phyloP scores from a whole-genome alignment of 83 land plant species.

The Picea abies region DNA sequence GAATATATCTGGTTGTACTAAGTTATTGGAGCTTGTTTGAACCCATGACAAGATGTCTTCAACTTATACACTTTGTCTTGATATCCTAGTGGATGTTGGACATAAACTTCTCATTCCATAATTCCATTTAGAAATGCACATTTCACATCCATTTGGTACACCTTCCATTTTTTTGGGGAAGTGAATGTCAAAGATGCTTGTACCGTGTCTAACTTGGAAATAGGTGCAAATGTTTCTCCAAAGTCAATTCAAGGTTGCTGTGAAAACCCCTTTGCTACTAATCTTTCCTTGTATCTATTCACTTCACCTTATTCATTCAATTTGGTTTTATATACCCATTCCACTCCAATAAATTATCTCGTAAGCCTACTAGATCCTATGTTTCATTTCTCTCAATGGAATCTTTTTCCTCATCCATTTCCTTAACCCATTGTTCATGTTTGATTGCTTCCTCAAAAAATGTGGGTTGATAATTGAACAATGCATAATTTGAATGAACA shows the following conservation, averaged over 20 bases:
- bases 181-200: not conserved
- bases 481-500: no score
- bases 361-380: not conserved
- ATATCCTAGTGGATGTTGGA: not conserved
- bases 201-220: not conserved
- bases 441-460: no score
- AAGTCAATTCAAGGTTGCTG: not conserved
- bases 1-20: not conserved
- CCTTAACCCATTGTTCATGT: no score
- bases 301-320: not conserved
- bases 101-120: not conserved
- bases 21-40: not conserved
- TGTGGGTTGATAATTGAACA: no score
- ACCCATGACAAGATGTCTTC: not conserved
- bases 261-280: not conserved
- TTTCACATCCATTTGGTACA: not conserved
- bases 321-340: not conserved
- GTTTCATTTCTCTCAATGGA: no score
- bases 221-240: not conserved
- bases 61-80: not conserved
- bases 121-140: not conserved
- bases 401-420: no score
- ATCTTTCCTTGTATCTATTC: not conserved
- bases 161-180: not conserved
- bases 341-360: not conserved